Percentiles rank a stretch among this genome's conserved stretches.
phyloP scores from a whole-genome alignment of 2,329 filamentous ascomycete species.

The Teratosphaeria viscida region DNA sequence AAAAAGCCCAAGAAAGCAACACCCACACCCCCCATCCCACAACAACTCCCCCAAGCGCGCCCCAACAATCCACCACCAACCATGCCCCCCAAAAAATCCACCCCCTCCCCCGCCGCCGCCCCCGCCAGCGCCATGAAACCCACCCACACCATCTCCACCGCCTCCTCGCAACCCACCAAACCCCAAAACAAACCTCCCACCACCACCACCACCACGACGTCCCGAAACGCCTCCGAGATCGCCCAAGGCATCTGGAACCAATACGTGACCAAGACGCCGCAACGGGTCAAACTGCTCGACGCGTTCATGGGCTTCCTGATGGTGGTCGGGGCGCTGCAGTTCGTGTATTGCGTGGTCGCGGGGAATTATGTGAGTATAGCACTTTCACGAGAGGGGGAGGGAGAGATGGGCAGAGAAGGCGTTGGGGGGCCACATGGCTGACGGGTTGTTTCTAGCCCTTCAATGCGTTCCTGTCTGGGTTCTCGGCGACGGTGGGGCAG shows the following conservation, averaged over 20 bases:
- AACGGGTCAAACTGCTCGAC: constrained; percentile 86
- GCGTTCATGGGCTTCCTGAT: constrained; percentile 82
- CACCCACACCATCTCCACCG: constrained; percentile 10
- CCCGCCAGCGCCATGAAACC: constrained; percentile 15
- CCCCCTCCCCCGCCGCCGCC: constrained; percentile 16
- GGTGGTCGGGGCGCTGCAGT: constrained; percentile 78
- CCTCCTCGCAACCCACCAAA: constrained; percentile 14
- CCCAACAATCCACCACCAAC: neutral
- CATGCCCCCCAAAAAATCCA: constrained; percentile 22
- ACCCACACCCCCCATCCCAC: neutral
- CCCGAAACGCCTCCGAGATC: neutral
- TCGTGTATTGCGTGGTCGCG: constrained; percentile 79
- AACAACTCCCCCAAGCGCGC: neutral
- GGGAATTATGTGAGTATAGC: constrained; percentile 76
- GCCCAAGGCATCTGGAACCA: constrained; percentile 58
- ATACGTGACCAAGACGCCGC: constrained; percentile 72
- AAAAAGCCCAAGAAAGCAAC: neutral
- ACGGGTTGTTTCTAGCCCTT: constrained; percentile 57
- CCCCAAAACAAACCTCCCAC: constrained; percentile 6
- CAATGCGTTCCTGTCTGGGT: constrained; percentile 95
- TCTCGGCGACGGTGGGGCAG: constrained; percentile 88
- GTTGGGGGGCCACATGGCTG: neutral
- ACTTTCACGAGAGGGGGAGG: neutral
- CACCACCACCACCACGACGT: constrained; percentile 6
- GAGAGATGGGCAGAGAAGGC: neutral